A percentile compares a stretch with the other conserved stretches of the same genome.
These are phyloP conservation scores for Vanderwaltozyma tropicalis DNA, from an alignment of 805 yeast genomes.

Conservation along the genomic window DNA sequence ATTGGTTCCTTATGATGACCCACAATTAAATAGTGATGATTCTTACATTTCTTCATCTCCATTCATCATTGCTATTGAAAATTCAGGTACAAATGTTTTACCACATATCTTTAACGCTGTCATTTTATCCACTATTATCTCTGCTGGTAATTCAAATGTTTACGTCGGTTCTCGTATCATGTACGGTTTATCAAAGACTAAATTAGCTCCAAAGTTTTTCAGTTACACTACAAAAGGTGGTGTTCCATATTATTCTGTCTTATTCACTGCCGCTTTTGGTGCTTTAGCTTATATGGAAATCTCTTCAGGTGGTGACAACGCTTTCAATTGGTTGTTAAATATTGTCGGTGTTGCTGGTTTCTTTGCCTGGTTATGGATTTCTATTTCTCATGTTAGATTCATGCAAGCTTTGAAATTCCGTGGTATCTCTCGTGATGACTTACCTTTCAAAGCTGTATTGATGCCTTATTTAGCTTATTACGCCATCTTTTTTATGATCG, in stretches of 20 bases:
- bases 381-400: conserved; percentile 56
- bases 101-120: conserved; percentile 68
- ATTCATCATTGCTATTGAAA: conserved; percentile 58
- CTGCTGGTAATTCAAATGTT: conserved; percentile 73
- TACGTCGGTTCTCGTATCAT: conserved; percentile 63
- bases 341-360: conserved; percentile 72
- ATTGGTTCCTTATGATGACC: conserved; percentile 59
- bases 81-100: conserved; percentile 54
- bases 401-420: conserved; percentile 53
- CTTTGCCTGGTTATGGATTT: conserved; percentile 61
- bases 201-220: conserved; percentile 47
- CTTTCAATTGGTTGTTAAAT: conserved; percentile 63
- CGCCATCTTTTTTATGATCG: conserved; percentile 40
- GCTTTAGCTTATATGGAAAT: conserved; percentile 51
- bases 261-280: conserved; percentile 51
- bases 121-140: conserved; percentile 51
- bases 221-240: conserved; percentile 42
- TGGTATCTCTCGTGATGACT: conserved; percentile 53
- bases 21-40: conserved; percentile 31
- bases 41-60: conserved; percentile 52
- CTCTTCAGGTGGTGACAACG: conserved; percentile 43
- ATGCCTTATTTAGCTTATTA: conserved; percentile 65
- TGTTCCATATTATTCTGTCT: conserved; percentile 51
- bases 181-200: conserved; percentile 52
- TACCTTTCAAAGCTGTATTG: conserved; percentile 65